Evolutionary conservation across 176 grass and related monocot genomes (phyloP).

Genomic region (Zea luxurians): DNA sequence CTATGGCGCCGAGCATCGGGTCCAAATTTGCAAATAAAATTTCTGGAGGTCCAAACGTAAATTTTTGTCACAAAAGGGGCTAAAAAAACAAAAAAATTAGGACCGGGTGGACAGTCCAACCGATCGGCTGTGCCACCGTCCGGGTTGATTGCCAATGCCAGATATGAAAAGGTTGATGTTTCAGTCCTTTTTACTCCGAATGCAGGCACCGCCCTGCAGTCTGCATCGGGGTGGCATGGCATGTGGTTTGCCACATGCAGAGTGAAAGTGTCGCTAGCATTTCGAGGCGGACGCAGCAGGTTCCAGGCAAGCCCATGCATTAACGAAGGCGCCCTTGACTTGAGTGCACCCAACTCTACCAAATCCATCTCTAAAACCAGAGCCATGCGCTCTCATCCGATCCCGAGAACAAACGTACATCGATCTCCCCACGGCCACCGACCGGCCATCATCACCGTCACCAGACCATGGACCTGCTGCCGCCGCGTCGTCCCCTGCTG

Average conservation of each 20-base stretch:
- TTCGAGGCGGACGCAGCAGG: slow-evolving; percentile 5
- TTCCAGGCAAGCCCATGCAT: neutral
- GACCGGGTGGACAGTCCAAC: too few relatives aligned
- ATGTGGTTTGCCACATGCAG: neutral
- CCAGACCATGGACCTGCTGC: neutral
- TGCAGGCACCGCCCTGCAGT: neutral
- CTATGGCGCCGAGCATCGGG: too few relatives aligned
- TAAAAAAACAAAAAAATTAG: too few relatives aligned
- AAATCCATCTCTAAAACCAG: slow-evolving; percentile 25
- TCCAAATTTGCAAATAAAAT: too few relatives aligned
- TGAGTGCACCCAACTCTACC: slow-evolving; percentile 29
- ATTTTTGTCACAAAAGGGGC: too few relatives aligned
- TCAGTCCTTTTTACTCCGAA: too few relatives aligned
- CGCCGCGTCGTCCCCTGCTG: neutral
- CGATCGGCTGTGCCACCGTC: too few relatives aligned
- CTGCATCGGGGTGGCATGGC: neutral
- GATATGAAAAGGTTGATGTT: too few relatives aligned
- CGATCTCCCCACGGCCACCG: neutral
- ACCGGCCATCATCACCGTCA: neutral
- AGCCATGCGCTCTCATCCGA: neutral
- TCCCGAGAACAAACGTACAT: neutral
- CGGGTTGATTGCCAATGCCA: too few relatives aligned
- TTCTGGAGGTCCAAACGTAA: too few relatives aligned
- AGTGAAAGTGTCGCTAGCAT: slow-evolving; percentile 12
- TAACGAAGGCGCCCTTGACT: slow-evolving; percentile 19